A percentile compares a stretch with the other conserved stretches of the same genome.
Conservation (phyloP, 768 basidiomycete species). For the Leucocoprinus leucothites region DNA sequence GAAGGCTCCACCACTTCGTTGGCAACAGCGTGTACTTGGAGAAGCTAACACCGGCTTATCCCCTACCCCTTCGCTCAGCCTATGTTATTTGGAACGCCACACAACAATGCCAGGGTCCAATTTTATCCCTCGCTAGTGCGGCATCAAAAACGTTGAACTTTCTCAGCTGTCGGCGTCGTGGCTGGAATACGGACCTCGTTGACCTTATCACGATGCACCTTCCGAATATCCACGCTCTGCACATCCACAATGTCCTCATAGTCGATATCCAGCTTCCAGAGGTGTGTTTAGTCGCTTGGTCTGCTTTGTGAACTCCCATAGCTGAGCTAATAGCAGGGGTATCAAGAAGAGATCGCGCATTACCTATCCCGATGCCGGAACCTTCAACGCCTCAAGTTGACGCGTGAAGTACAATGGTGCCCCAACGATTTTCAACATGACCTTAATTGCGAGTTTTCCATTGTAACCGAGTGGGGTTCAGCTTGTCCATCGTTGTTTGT, state of each 20-base stretch:
- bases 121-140: slow-evolving; percentile 28
- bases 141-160: slow-evolving; percentile 30
- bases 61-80: slow-evolving; percentile 29
- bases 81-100: slow-evolving; percentile 34
- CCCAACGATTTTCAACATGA: slow-evolving; percentile 23
- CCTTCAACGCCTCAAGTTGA: slow-evolving; percentile 28
- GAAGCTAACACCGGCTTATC: slow-evolving; percentile 20
- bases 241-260: slow-evolving; percentile 33
- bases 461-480: slow-evolving; percentile 34
- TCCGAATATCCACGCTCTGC: slow-evolving; percentile 30
- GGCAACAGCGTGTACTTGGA: slow-evolving; percentile 32
- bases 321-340: slow-evolving; percentile 14
- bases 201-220: slow-evolving; percentile 29
- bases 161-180: slow-evolving; percentile 32
- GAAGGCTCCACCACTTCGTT: slow-evolving; percentile 32
- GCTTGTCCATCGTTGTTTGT: slow-evolving; percentile 32
- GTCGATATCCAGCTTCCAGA: slow-evolving; percentile 27
- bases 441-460: slow-evolving; percentile 32
- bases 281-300: slow-evolving; percentile 18
- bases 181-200: slow-evolving; percentile 38
- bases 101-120: slow-evolving; percentile 26
- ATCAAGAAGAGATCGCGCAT: slow-evolving; percentile 23
- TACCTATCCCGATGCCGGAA: slow-evolving; percentile 28
- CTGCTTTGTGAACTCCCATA: not conserved
- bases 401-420: slow-evolving; percentile 30